Evolutionary conservation across 495 filamentous ascomycete genomes (phyloP).

Genomic region (Penicillium crystallinum): DNA sequence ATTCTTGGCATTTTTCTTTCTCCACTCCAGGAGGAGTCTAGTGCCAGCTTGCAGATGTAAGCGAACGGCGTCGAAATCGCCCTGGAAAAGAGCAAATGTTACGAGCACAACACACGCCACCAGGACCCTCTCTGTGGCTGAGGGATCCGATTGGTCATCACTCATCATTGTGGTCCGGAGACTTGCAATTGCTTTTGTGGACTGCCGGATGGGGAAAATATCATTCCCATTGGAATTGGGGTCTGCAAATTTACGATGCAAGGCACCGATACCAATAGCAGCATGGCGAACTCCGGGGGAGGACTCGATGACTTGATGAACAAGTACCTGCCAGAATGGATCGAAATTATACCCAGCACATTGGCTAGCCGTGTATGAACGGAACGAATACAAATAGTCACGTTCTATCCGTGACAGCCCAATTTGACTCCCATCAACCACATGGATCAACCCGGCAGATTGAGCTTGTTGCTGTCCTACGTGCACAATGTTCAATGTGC

Average conservation of each 20-base stretch:
- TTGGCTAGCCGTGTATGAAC: slow-evolving; percentile 26
- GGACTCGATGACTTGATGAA: slow-evolving; percentile 43
- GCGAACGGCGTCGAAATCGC: slow-evolving; percentile 33
- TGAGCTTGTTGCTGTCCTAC: background rate
- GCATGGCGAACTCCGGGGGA: slow-evolving; percentile 47
- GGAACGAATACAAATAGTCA: slow-evolving; percentile 4
- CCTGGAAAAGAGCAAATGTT: slow-evolving; percentile 44
- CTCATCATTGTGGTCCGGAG: slow-evolving; percentile 18
- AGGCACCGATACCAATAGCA: slow-evolving; percentile 37
- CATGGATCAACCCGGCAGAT: background rate
- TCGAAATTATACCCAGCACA: slow-evolving; percentile 39
- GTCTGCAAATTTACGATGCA: slow-evolving; percentile 25
- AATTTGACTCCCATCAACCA: slow-evolving; percentile 1
- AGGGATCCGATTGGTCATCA: background rate
- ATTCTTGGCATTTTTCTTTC: slow-evolving; percentile 2
- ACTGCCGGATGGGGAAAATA: slow-evolving; percentile 37
- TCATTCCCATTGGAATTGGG: background rate
- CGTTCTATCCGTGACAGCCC: slow-evolving; percentile 5
- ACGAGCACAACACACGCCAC: slow-evolving; percentile 45
- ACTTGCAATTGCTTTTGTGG: slow-evolving; percentile 39
- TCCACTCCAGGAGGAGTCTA: slow-evolving; percentile 5
- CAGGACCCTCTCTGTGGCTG: slow-evolving; percentile 13
- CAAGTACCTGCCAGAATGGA: slow-evolving; percentile 46
- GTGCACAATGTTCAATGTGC: background rate
- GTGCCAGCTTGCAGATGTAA: slow-evolving; percentile 10